Evolutionary conservation across 1,284 basidiomycete species (phyloP).

Genomic region (Leccinum huronense): DNA sequence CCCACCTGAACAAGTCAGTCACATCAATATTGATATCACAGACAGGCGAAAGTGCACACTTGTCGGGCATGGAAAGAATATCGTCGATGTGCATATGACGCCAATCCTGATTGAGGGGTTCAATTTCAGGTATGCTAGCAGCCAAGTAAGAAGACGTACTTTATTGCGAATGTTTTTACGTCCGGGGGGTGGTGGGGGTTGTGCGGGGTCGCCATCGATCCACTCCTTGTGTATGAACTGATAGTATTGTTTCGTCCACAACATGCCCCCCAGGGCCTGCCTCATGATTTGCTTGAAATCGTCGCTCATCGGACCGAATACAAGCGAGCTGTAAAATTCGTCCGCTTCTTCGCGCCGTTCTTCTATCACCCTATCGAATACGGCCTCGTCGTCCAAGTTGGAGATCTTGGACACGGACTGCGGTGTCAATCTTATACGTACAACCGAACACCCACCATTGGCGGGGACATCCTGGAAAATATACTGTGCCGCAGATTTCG

Average conservation of each 20-base stretch:
- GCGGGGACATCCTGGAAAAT: slow-evolving; percentile 84
- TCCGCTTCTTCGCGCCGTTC: slow-evolving; percentile 89
- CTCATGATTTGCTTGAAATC: slow-evolving; percentile 96
- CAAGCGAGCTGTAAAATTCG: slow-evolving; percentile 88
- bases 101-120: slow-evolving; percentile 66
- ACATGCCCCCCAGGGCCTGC: slow-evolving; percentile 97
- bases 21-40: neutral
- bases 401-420: slow-evolving; percentile 71
- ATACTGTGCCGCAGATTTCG: slow-evolving; percentile 93
- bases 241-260: slow-evolving; percentile 99
- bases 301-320: slow-evolving; percentile 81
- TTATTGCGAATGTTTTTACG: slow-evolving; percentile 85
- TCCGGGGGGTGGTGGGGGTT: slow-evolving; percentile 90
- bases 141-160: slow-evolving; percentile 39
- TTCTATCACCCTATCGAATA: slow-evolving; percentile 89
- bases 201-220: slow-evolving; percentile 92
- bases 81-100: slow-evolving; percentile 94
- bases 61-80: slow-evolving; percentile 98
- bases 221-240: slow-evolving; percentile 95
- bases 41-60: slow-evolving; percentile 46
- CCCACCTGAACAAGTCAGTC: slow-evolving; percentile 64
- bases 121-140: slow-evolving; percentile 1
- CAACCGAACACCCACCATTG: slow-evolving; percentile 92
- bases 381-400: slow-evolving; percentile 82
- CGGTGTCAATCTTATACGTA: slow-evolving; percentile 90